Evolutionary conservation across 2,329 filamentous ascomycete species (phyloP).

Genomic region (Diaporthe citrichinensis): DNA sequence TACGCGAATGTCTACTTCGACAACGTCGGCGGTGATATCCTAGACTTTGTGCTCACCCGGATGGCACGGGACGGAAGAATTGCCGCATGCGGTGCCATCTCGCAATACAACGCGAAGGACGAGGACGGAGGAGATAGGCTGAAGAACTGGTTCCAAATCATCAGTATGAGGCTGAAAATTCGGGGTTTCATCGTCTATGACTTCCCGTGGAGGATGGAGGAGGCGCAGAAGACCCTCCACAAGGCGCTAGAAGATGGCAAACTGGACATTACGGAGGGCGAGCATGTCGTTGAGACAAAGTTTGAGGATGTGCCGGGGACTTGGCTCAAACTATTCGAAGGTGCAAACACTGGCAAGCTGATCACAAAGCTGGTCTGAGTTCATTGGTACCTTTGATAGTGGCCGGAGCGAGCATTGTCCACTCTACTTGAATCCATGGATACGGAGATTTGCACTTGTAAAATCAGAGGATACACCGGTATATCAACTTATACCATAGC

Average conservation of each 20-base stretch:
- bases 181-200: conserved; percentile 22
- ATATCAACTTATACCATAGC: too few relatives aligned
- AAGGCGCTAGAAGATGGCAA: conserved; percentile 29
- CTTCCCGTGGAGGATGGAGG: background rate
- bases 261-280: conserved; percentile 18
- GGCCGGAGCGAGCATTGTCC: background rate
- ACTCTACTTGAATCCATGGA: too few relatives aligned
- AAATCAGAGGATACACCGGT: too few relatives aligned
- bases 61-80: conserved; percentile 27
- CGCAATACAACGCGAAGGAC: conserved; percentile 25
- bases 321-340: conserved; percentile 27
- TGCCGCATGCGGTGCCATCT: conserved; percentile 23
- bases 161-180: conserved; percentile 13
- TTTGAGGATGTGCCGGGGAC: conserved; percentile 29
- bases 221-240: conserved; percentile 2
- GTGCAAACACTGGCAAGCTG: conserved; percentile 32
- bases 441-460: too few relatives aligned
- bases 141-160: conserved; percentile 32
- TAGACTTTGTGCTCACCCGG: conserved; percentile 25
- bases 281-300: conserved; percentile 20
- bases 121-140: background rate
- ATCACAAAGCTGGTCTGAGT: conserved; percentile 13
- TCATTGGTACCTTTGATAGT: background rate
- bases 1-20: conserved; percentile 75
- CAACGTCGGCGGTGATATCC: conserved; percentile 54